Evolutionary conservation across 2,329 filamentous ascomycete genomes (phyloP).

Genomic region (Ophiosphaerella narmari): DNA sequence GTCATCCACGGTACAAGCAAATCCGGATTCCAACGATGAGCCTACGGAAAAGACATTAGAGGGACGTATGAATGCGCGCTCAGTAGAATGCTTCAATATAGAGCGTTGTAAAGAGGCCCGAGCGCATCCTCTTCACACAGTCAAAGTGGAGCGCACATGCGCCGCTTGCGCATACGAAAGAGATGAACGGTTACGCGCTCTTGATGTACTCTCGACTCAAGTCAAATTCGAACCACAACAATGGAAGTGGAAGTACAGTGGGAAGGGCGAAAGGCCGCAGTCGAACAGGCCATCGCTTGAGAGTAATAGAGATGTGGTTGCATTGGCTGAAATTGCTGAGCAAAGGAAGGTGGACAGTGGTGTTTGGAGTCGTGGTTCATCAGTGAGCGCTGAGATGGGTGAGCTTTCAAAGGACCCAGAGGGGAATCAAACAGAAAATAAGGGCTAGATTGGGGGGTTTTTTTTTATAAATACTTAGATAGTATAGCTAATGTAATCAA

Average conservation of each 20-base stretch:
- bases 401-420: not conserved
- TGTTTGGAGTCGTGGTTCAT: constrained; percentile 4
- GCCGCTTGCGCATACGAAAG: constrained; percentile 8
- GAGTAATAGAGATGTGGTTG: not conserved
- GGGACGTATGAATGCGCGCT: too few species aligned
- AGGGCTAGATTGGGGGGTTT: too few species aligned
- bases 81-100: not conserved
- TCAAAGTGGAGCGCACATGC: constrained; percentile 12
- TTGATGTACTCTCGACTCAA: not conserved
- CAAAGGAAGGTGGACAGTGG: not conserved
- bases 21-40: not conserved
- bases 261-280: not conserved
- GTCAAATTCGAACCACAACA: constrained; percentile 6
- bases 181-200: constrained; percentile 5
- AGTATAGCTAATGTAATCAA: not conserved
- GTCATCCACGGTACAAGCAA: too few species aligned
- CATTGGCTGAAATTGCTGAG: too few species aligned
- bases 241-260: constrained; percentile 12
- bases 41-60: not conserved
- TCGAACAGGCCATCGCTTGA: not conserved
- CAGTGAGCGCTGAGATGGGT: constrained; percentile 11
- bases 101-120: constrained; percentile 9
- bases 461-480: too few species aligned
- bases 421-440: not conserved
- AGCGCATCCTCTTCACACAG: constrained; percentile 15